These are phyloP conservation scores for Calocybe gangraenosa DNA, from an alignment of 768 basidiomycete species.

Conservation along the genomic window DNA sequence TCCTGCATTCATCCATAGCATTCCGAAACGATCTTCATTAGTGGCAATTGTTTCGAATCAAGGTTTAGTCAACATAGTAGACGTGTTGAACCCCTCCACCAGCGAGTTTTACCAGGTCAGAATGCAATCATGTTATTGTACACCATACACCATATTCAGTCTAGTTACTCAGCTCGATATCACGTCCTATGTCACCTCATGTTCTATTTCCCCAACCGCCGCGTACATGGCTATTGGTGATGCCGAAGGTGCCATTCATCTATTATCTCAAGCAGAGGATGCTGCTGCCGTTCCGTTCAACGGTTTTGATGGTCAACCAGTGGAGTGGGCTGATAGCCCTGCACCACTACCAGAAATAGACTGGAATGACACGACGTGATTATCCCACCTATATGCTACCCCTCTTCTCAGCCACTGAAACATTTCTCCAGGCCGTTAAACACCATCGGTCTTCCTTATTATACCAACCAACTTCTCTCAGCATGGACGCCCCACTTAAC, in stretches of 20 bases:
- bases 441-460: slow-evolving; percentile 84
- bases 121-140: not conserved
- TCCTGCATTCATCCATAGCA: slow-evolving; percentile 78
- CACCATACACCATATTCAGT: slow-evolving; percentile 3
- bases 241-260: slow-evolving; percentile 76
- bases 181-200: slow-evolving; percentile 73
- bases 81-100: slow-evolving; percentile 64
- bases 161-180: slow-evolving; percentile 51
- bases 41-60: slow-evolving; percentile 74
- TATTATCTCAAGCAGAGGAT: slow-evolving; percentile 71
- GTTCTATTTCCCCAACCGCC: slow-evolving; percentile 80
- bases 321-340: slow-evolving; percentile 80
- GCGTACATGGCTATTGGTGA: slow-evolving; percentile 94
- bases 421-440: slow-evolving; percentile 68
- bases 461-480: slow-evolving; percentile 71
- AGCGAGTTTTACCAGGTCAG: slow-evolving; percentile 80
- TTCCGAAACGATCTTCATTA: slow-evolving; percentile 73
- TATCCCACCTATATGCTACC: not conserved
- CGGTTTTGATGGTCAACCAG: slow-evolving; percentile 81
- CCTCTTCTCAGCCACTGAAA: not conserved
- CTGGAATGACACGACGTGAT: slow-evolving; percentile 85
- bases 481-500: slow-evolving; percentile 50
- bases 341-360: slow-evolving; percentile 64
- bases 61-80: slow-evolving; percentile 83
- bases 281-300: slow-evolving; percentile 70